These are phyloP conservation scores for Immersiporthe knoxdaviesiana DNA, from an alignment of 2,329 filamentous ascomycete genomes.

Conservation along the genomic window DNA sequence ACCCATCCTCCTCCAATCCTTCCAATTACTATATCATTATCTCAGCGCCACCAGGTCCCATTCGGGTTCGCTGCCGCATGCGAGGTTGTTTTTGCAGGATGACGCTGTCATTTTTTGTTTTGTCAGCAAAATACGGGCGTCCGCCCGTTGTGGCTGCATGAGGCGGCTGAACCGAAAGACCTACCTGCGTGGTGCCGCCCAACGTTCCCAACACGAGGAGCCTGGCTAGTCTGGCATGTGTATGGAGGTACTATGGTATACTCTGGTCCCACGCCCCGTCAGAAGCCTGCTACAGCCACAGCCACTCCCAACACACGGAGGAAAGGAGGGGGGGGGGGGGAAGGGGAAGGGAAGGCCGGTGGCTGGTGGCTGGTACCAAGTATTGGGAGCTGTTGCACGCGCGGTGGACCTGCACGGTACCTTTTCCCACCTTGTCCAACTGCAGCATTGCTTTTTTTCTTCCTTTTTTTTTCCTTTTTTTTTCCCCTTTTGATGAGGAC, in stretches of 20 bases:
- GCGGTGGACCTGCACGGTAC: background rate
- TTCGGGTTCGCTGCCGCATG: background rate
- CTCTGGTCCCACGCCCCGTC: too few species aligned
- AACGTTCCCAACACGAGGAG: background rate
- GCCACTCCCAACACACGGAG: too few species aligned
- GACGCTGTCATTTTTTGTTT: background rate
- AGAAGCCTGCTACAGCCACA: background rate
- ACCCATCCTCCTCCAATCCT: background rate
- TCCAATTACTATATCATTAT: background rate
- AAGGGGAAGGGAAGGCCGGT: too few species aligned
- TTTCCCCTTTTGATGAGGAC: too few species aligned
- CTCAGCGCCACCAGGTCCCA: background rate
- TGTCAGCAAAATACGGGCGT: constrained; percentile 12
- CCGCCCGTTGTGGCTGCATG: background rate
- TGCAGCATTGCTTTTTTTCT: background rate
- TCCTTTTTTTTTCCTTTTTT: background rate
- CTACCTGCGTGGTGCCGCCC: background rate
- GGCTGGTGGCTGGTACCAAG: too few species aligned
- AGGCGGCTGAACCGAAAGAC: background rate
- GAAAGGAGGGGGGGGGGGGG: too few species aligned
- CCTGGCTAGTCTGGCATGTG: too few species aligned
- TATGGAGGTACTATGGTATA: too few species aligned
- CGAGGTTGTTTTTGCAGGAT: background rate
- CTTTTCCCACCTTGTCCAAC: background rate
- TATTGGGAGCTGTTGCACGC: too few species aligned